phyloP scores from a whole-genome alignment of 345 rosid genomes.

The Odontarrhena argentea region DNA sequence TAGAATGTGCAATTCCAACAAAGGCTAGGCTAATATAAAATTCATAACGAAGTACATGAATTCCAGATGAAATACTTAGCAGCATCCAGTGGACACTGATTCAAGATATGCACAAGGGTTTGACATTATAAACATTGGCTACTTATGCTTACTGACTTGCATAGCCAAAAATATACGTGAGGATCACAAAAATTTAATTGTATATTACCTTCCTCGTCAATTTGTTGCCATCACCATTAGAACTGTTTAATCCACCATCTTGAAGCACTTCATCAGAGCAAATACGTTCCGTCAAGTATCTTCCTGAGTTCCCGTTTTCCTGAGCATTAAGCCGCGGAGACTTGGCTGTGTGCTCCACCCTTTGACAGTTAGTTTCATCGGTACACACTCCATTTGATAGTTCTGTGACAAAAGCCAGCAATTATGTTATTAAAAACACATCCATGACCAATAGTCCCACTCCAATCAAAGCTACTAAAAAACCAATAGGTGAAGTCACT shows the following conservation, averaged over 20 bases:
- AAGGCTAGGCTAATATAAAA: neutral
- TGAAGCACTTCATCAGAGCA: slow-evolving; percentile 90
- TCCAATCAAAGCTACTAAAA: neutral
- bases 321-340: slow-evolving; percentile 43
- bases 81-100: neutral
- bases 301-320: slow-evolving; percentile 46
- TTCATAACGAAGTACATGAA: neutral
- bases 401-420: slow-evolving; percentile 48
- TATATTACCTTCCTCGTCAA: slow-evolving; percentile 76
- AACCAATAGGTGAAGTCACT: neutral
- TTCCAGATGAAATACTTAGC: neutral
- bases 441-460: neutral
- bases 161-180: slow-evolving; percentile 6
- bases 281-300: slow-evolving; percentile 55
- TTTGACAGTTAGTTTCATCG: slow-evolving; percentile 41
- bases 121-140: neutral
- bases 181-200: neutral
- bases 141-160: slow-evolving; percentile 8
- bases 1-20: slow-evolving; percentile 13
- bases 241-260: slow-evolving; percentile 49
- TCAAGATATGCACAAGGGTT: neutral
- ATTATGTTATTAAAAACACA: slow-evolving; percentile 25
- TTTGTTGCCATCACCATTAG: slow-evolving; percentile 44
- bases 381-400: slow-evolving; percentile 41
- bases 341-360: slow-evolving; percentile 44